Base-by-base conservation (phyloP, 2,329 filamentous ascomycete genomes). In the Helicocarpus griseus region DNA sequence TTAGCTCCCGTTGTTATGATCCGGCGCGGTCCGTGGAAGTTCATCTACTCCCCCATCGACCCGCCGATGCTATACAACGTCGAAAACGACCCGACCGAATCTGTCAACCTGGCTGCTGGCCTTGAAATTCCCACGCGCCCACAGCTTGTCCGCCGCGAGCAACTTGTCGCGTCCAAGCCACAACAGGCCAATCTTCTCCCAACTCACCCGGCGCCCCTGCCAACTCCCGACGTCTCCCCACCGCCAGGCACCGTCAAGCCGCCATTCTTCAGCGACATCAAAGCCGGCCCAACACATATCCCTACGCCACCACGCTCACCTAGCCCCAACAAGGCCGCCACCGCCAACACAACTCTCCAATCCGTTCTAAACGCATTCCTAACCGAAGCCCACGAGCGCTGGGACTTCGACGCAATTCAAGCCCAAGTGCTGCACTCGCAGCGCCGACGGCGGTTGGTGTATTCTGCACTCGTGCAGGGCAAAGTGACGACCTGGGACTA, bases 1-100 rank as follows among this genome's bases (percentile, higher is more conserved):
- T 77, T 95, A 51, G 83, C 86, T 4, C 90, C 90, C 1, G 80
- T 94, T 52, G 88, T 95, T 77, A 96, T 96, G 90, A 96, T 96
- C 64, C 83, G 87, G 53, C 84, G 89, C 50, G 88, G 88, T 7
- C 77, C 79, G 44, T 96, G 88, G 88, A 96, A 96, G 75, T 95
- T 89, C 68, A 82, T 93, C 57, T 89, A 81, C 56, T 95, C 89
- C 62, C 83, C 89, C 5, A 84, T 83, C 21, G 90, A 96, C 64
- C 83, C 86, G 29, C 83, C 87, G 28, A 88, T 93, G 72, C 79
- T 96, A 11, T 96, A 82, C 75, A 86, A 96, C 69, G 75, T 96
- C 5, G 74, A 76, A 41, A 69, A 74, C 19, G 90, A 96, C 62
- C 88, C 89, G 0, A 71, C 82, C 31, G 89, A 95, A 71, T 69